Conservation (phyloP, 2,329 filamentous ascomycete genomes). For the Davidsoniella virescens region DNA sequence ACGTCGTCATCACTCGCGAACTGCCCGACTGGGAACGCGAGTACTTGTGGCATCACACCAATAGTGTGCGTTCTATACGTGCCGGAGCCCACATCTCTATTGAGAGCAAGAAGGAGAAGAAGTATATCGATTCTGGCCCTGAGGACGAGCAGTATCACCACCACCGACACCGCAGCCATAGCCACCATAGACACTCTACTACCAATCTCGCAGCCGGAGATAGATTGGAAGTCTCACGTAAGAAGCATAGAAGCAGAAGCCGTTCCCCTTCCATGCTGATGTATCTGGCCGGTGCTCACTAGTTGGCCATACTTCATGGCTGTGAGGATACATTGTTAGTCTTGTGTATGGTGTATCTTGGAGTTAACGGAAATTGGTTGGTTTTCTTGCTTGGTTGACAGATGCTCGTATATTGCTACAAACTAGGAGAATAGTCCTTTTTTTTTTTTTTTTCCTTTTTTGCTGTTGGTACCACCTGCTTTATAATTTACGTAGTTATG, state of each 20-base stretch:
- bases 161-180: slow-evolving; percentile 23
- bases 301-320: neutral
- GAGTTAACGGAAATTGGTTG: neutral
- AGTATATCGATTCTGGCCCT: neutral
- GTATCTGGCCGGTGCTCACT: slow-evolving; percentile 38
- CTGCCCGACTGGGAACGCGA: slow-evolving; percentile 57
- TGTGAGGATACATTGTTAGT: neutral
- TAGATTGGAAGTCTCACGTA: slow-evolving; percentile 40
- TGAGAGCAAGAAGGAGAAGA: neutral
- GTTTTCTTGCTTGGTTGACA: neutral
- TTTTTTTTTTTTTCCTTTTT: no score
- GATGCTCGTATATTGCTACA: no score
- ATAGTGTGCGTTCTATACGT: slow-evolving; percentile 41
- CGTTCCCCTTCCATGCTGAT: slow-evolving; percentile 40
- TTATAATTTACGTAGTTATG: no score
- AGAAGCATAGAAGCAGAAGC: slow-evolving; percentile 39
- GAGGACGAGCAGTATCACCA: slow-evolving; percentile 25
- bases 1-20: slow-evolving; percentile 57
- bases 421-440: no score
- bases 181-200: neutral
- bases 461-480: no score
- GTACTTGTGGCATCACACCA: slow-evolving; percentile 55
- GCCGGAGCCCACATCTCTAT: no score
- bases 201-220: slow-evolving; percentile 17
- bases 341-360: no score